Evolutionary conservation across 768 basidiomycete genomes (phyloP).

Genomic region (Artomyces pyxidatus): DNA sequence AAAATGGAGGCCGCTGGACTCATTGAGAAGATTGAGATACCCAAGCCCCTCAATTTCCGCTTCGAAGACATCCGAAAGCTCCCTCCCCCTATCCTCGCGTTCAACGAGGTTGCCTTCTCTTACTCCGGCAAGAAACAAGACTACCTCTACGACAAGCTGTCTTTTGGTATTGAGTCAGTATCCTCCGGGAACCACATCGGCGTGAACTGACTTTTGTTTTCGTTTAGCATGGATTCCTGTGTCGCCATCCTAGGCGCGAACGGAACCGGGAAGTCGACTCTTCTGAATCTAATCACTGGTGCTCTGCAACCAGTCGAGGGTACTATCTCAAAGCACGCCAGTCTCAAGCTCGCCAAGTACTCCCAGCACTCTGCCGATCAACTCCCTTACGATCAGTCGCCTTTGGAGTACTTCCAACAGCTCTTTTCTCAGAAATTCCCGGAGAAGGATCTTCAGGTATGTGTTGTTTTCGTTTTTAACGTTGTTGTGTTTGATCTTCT

Average conservation of each 20-base stretch:
- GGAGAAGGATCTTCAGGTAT: slow-evolving; percentile 78
- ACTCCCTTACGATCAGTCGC: slow-evolving; percentile 85
- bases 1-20: slow-evolving; percentile 99
- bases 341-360: slow-evolving; percentile 95
- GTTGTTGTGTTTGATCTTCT: slow-evolving; percentile 10
- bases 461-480: slow-evolving; percentile 5
- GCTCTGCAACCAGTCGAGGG: slow-evolving; percentile 74
- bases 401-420: slow-evolving; percentile 89
- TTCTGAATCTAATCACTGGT: slow-evolving; percentile 85
- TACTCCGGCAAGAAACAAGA: slow-evolving; percentile 89
- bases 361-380: slow-evolving; percentile 98
- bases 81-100: slow-evolving; percentile 96
- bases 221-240: slow-evolving; percentile 79
- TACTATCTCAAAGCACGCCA: slow-evolving; percentile 81
- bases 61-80: slow-evolving; percentile 93
- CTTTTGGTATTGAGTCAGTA: slow-evolving; percentile 95
- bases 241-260: slow-evolving; percentile 96
- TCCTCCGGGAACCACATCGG: not conserved
- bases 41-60: slow-evolving; percentile 78
- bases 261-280: slow-evolving; percentile 90
- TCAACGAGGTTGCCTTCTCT: slow-evolving; percentile 89
- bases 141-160: slow-evolving; percentile 79
- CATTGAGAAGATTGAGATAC: slow-evolving; percentile 80
- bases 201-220: slow-evolving; percentile 2
- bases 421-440: slow-evolving; percentile 80